phyloP scores from a whole-genome alignment of 768 basidiomycete genomes.

The Trametopsis cervina region DNA sequence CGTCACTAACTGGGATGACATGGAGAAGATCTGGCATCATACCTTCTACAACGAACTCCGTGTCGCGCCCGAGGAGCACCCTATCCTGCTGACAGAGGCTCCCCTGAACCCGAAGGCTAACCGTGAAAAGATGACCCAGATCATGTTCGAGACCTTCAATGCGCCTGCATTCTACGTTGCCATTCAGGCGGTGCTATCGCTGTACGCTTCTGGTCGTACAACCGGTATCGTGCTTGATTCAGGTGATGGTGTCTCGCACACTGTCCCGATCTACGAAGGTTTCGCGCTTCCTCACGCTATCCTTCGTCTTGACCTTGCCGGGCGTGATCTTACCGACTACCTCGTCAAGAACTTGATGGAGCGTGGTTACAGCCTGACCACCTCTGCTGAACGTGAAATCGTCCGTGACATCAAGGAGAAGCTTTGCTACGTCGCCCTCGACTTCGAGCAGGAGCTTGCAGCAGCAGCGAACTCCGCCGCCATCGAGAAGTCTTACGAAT shows the following conservation, averaged over 20 bases:
- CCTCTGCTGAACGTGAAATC: slow-evolving; percentile 53
- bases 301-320: slow-evolving; percentile 58
- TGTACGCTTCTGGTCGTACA: slow-evolving; percentile 64
- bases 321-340: slow-evolving; percentile 58
- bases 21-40: slow-evolving; percentile 74
- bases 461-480: slow-evolving; percentile 59
- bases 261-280: slow-evolving; percentile 69
- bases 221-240: slow-evolving; percentile 73
- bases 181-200: slow-evolving; percentile 85
- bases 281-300: slow-evolving; percentile 66
- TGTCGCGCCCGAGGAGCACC: slow-evolving; percentile 90
- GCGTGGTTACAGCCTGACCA: slow-evolving; percentile 58
- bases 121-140: slow-evolving; percentile 92
- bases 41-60: slow-evolving; percentile 88
- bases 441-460: slow-evolving; percentile 70
- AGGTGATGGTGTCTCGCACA: slow-evolving; percentile 69
- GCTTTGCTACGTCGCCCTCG: slow-evolving; percentile 67
- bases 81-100: slow-evolving; percentile 86
- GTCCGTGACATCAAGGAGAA: slow-evolving; percentile 79
- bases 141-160: slow-evolving; percentile 97
- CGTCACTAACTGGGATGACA: slow-evolving; percentile 72
- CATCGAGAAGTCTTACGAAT: slow-evolving; percentile 67
- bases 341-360: slow-evolving; percentile 50
- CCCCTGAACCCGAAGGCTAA: slow-evolving; percentile 92
- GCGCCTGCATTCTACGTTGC: slow-evolving; percentile 88